phyloP scores from a whole-genome alignment of 768 basidiomycete genomes.

The Suillus plorans region DNA sequence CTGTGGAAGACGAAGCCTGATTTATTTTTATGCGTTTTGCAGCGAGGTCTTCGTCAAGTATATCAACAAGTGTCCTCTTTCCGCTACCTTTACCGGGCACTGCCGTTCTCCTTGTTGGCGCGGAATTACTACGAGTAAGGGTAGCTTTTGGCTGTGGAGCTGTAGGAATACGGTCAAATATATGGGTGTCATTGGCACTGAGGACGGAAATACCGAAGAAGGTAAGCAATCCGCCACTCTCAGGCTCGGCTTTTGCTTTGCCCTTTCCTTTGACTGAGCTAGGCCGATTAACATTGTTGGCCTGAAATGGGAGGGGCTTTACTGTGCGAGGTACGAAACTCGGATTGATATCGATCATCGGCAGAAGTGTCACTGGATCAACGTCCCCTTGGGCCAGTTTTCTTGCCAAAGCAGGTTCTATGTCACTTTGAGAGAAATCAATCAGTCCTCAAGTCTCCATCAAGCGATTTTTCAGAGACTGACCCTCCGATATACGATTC shows the following conservation, averaged over 20 bases:
- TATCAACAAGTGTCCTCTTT: constrained; percentile 70
- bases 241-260: constrained; percentile 33
- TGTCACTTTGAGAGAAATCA: constrained; percentile 43
- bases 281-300: constrained; percentile 24
- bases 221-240: constrained; percentile 45
- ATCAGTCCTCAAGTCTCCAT: constrained; percentile 1
- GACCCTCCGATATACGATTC: constrained; percentile 76
- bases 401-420: constrained; percentile 64
- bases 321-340: constrained; percentile 52
- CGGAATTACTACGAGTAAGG: constrained; percentile 28
- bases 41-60: constrained; percentile 64
- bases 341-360: constrained; percentile 82
- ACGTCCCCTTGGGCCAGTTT: constrained; percentile 65
- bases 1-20: constrained; percentile 25
- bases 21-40: constrained; percentile 47
- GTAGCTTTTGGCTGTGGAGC: constrained; percentile 27
- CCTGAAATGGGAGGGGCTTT: constrained; percentile 40
- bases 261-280: constrained; percentile 45
- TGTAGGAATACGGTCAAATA: constrained; percentile 32
- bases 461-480: constrained; percentile 15
- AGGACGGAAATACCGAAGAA: constrained; percentile 55
- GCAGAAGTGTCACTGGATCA: constrained; percentile 65
- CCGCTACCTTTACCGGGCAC: constrained; percentile 63
- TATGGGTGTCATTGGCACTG: constrained; percentile 37
- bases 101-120: constrained; percentile 22